phyloP scores from a whole-genome alignment of 2,329 filamentous ascomycete genomes.

The Colletotrichum sp. region DNA sequence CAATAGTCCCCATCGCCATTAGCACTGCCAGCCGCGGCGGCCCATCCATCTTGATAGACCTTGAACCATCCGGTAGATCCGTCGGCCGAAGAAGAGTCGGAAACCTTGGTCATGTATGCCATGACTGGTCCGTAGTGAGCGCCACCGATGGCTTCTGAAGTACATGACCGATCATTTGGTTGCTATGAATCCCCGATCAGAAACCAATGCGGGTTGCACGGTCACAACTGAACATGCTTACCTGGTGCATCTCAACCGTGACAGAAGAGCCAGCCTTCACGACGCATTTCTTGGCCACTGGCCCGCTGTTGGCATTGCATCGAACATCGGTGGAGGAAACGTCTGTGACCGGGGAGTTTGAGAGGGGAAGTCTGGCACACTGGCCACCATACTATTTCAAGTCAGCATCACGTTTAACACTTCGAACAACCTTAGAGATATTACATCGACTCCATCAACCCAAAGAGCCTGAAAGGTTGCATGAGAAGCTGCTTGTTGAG shows the following conservation, averaged over 20 bases:
- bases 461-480: slow-evolving; percentile 57
- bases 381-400: slow-evolving; percentile 22
- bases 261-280: slow-evolving; percentile 44
- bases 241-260: slow-evolving; percentile 54
- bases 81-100: slow-evolving; percentile 47
- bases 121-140: slow-evolving; percentile 56
- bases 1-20: slow-evolving; percentile 34
- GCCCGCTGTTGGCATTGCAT: slow-evolving; percentile 45
- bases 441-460: slow-evolving; percentile 43
- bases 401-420: background rate
- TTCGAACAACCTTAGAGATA: slow-evolving; percentile 22
- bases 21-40: slow-evolving; percentile 27
- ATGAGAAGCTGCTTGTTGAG: slow-evolving; percentile 45
- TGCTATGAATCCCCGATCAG: slow-evolving; percentile 30
- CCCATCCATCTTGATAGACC: slow-evolving; percentile 48
- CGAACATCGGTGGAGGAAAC: slow-evolving; percentile 43
- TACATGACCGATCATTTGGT: slow-evolving; percentile 45
- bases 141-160: slow-evolving; percentile 55
- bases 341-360: slow-evolving; percentile 47
- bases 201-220: no score
- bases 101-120: slow-evolving; percentile 53
- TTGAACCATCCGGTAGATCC: slow-evolving; percentile 56
- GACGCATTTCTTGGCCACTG: slow-evolving; percentile 45
- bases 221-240: slow-evolving; percentile 12
- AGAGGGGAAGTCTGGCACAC: slow-evolving; percentile 19